A percentile compares a stretch with the other conserved stretches of the same genome.
phyloP scores from a whole-genome alignment of 805 yeast species.

The Yarrowia keelungensis region DNA sequence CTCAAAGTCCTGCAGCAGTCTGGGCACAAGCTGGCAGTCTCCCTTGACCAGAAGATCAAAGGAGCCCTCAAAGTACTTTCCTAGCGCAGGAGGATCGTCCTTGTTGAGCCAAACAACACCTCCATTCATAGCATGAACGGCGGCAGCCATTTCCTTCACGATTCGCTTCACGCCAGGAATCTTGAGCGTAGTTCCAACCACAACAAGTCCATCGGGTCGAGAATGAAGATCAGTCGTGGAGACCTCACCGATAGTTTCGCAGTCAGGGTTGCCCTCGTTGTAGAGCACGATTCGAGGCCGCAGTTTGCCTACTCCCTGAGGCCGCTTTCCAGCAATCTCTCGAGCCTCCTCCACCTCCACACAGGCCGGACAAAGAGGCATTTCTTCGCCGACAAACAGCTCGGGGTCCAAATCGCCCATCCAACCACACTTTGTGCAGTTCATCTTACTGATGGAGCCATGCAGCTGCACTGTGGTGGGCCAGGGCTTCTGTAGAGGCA shows the following conservation, averaged over 20 bases:
- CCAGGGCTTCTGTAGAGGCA: slow-evolving; percentile 58
- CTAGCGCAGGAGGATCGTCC: slow-evolving; percentile 57
- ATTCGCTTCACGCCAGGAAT: slow-evolving; percentile 75
- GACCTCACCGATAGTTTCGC: slow-evolving; percentile 81
- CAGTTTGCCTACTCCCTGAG: slow-evolving; percentile 65
- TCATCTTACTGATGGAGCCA: slow-evolving; percentile 75
- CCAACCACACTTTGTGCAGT: slow-evolving; percentile 78
- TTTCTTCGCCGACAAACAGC: slow-evolving; percentile 54
- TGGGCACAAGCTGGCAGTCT: slow-evolving; percentile 67
- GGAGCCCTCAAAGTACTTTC: slow-evolving; percentile 58
- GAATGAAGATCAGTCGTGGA: slow-evolving; percentile 68
- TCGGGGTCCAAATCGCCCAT: slow-evolving; percentile 60
- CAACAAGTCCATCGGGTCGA: slow-evolving; percentile 77
- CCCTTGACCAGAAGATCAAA: slow-evolving; percentile 68
- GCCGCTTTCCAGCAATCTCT: slow-evolving; percentile 66
- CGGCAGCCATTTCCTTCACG: slow-evolving; percentile 65
- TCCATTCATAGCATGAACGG: slow-evolving; percentile 64
- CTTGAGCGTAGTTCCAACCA: slow-evolving; percentile 84
- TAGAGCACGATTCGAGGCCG: slow-evolving; percentile 74
- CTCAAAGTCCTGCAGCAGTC: slow-evolving; percentile 46
- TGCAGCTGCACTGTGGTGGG: slow-evolving; percentile 80
- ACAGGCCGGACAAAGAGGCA: slow-evolving; percentile 72
- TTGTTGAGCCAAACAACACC: slow-evolving; percentile 67
- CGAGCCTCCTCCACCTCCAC: slow-evolving; percentile 64
- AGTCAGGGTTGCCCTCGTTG: slow-evolving; percentile 84